Evolutionary conservation across 108 stramenopile species (phyloP), one percentile per base, ranked within the genome.

Genomic region (Pseudonitzschia pungens): DNA sequence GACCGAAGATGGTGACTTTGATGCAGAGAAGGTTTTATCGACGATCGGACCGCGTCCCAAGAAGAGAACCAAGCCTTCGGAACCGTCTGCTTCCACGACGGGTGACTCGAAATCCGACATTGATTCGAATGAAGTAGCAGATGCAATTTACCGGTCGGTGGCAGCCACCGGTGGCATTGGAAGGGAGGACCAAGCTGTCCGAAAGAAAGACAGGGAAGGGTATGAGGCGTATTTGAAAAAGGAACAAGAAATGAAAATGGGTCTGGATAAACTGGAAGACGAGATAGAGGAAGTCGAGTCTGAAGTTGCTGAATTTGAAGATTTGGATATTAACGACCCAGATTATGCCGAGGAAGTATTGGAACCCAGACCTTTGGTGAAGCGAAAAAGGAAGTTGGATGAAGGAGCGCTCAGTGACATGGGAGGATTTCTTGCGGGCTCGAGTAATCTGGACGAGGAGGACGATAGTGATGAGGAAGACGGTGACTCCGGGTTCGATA

Each of bases 231-330:
- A 82, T 57, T 21, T 92, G 41, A 66, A 77, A 53, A 81, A 78
- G 55, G 88, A 92, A 71, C 79, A 87, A 67, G 83, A 87, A 58
- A 64, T 79, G 72, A 73, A 82, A 42, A 53, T 68, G 55, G 73
- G 65, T 51, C 36, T 86, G 22, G 84, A 87, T 31, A n/a, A 28
- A 6, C 27, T 69, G 0, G 80, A 75, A 53, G 43, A 63, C 12
- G 60, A 62, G 40, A 10, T 62, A 31, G 41, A 10, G 28, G 59
- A 62, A 24, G 63, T 66, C 28, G 66, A 70, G 0, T 24, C 54
- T 1, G 54, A 55, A 24, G 14, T 29, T 36, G 65, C 45, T 6
- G 59, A 60, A 40, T 24, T 64, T 42, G 78, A 68, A 52, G 56
- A 68, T 0, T 26, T 73, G 22, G 22, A 41, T 22, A 66, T 83